phyloP scores from a whole-genome alignment of 805 yeast species.

The Kodamaea laetipori region DNA sequence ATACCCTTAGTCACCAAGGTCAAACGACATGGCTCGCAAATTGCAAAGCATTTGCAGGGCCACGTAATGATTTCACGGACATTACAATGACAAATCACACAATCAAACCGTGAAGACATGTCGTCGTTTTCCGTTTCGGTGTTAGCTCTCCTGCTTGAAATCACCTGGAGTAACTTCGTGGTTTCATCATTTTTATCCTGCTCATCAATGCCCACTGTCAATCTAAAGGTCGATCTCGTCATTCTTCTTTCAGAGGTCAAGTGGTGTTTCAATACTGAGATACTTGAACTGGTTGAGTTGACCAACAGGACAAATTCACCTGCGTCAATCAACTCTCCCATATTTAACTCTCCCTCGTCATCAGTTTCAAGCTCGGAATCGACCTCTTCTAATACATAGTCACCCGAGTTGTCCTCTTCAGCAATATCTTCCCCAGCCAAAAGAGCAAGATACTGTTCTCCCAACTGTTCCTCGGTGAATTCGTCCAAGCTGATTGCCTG shows the following conservation, averaged over 20 bases:
- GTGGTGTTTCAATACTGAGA: constrained; percentile 31
- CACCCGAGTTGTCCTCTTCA: constrained; percentile 24
- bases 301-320: constrained; percentile 30
- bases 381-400: constrained; percentile 7
- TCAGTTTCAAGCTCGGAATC: constrained; percentile 15
- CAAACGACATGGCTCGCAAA: constrained; percentile 82
- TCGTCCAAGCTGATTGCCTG: constrained; percentile 18
- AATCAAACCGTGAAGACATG: constrained; percentile 44
- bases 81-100: constrained; percentile 81
- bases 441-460: constrained; percentile 25
- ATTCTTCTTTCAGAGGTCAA: constrained; percentile 25
- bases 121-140: constrained; percentile 21
- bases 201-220: not conserved
- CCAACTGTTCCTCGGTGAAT: constrained; percentile 21
- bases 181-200: constrained; percentile 18
- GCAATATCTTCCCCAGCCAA: constrained; percentile 22
- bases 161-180: constrained; percentile 25
- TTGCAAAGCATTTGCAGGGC: constrained; percentile 91
- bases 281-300: constrained; percentile 14
- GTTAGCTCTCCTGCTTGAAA: constrained; percentile 18
- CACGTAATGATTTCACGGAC: constrained; percentile 79
- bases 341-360: not conserved
- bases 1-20: constrained; percentile 72
- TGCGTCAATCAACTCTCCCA: constrained; percentile 27
- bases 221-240: constrained; percentile 36